Base-by-base conservation (phyloP, 441 rosid species). In the Adansonia madagascariensis region DNA sequence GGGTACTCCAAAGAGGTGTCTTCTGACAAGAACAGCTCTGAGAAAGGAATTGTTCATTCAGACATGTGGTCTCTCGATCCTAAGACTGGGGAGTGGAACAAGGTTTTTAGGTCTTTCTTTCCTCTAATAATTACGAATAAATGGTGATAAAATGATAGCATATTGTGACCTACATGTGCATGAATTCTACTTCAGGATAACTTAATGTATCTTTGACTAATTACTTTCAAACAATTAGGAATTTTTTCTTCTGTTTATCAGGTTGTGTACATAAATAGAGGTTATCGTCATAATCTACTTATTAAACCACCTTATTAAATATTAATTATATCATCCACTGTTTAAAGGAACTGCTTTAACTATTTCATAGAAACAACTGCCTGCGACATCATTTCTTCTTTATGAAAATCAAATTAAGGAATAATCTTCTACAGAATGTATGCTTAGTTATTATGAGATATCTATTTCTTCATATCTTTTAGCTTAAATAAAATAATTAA, bases 11-110 rank as follows among this genome's bases (percentile, higher is more conserved):
- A 95, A 82, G 99, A 92, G 86, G 89, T 94, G 78, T 88, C 94
- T 80, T 82, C 97, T 6, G 98, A 92, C 80, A 94, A 93, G 83
- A 88, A 74, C 61, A 77, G 76, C 84, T 89, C 95, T 46, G 99
- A 94, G 89, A 95, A 89, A 87, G 99, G 99, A 78, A 80, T 81
- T 82, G 91, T 95, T 81, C 99, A 95, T 74, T 83, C 98, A 74
- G 99, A 95, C 81, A 82, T 95, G 92, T 95, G 98, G 97, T 92
- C 95, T 41, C 97, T 95, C 78, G 99, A 95, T 85, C 98, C 99
- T 63, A 88, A 90, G 89, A 92, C 95, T 60, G 94, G 99, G 99
- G 98, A 95, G 85, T 95, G 99, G 99, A 95, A 87, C 86, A 95
- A 95, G 97, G 99, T 93, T 80, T 55, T 87, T 83, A 65, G 73